These are phyloP conservation scores for Vigna mungo DNA, from an alignment of 306 rosid genomes.

Conservation along the genomic window DNA sequence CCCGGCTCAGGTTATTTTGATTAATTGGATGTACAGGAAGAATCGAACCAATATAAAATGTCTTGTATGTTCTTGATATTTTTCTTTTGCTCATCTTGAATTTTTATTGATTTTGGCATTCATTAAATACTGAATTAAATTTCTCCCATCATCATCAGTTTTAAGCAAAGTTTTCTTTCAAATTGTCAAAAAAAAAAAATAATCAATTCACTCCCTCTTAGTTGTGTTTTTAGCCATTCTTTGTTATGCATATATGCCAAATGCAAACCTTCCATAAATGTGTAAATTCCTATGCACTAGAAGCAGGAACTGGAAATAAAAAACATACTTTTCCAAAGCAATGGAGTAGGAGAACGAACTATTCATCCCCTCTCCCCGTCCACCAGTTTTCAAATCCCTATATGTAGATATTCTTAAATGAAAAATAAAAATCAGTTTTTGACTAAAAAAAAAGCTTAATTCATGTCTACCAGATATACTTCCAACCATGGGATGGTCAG, in stretches of 20 bases:
- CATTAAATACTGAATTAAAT: too few relatives aligned
- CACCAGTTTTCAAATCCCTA: conserved; percentile 28
- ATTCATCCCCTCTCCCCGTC: conserved; percentile 19
- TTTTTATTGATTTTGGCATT: too few relatives aligned
- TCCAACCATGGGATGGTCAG: conserved; percentile 62
- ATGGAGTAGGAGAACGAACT: conserved; percentile 13
- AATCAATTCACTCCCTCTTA: too few relatives aligned
- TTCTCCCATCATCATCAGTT: too few relatives aligned
- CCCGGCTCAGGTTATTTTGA: too few relatives aligned
- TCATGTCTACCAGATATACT: conserved; percentile 60
- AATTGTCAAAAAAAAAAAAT: too few relatives aligned
- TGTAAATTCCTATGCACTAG: conserved; percentile 12
- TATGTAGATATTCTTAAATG: conserved; percentile 8
- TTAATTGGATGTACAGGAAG: too few relatives aligned
- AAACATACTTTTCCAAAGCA: not conserved
- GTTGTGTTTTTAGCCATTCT: too few relatives aligned
- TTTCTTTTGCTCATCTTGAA: too few relatives aligned
- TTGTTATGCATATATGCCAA: not conserved
- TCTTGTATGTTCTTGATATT: too few relatives aligned
- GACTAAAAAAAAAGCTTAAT: conserved; percentile 33
- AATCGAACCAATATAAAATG: too few relatives aligned
- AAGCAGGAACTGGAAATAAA: conserved; percentile 22
- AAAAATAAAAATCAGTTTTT: conserved; percentile 10
- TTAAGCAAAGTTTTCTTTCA: too few relatives aligned
- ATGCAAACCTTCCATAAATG: conserved; percentile 1